These are phyloP conservation scores for Rubia yunnanensis DNA, from an alignment of 257 asterid genomes.

Conservation along the genomic window DNA sequence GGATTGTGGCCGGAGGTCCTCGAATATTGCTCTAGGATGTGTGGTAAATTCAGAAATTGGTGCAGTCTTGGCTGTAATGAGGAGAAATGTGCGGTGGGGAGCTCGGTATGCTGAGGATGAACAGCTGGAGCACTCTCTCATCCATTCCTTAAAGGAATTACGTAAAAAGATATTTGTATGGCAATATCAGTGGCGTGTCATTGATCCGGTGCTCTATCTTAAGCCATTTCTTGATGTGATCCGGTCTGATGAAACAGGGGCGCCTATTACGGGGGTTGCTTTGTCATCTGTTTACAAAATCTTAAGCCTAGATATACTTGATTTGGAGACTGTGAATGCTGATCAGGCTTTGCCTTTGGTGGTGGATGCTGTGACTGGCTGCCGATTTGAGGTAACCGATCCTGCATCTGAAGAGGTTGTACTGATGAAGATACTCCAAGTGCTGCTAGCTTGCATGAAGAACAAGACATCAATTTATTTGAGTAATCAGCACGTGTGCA, in stretches of 20 bases:
- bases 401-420: slow-evolving; percentile 98
- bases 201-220: slow-evolving; percentile 73
- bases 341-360: slow-evolving; percentile 70
- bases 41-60: slow-evolving; percentile 91
- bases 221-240: slow-evolving; percentile 87
- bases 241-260: slow-evolving; percentile 95
- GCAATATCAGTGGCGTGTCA: slow-evolving; percentile 62
- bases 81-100: slow-evolving; percentile 99
- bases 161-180: slow-evolving; percentile 70
- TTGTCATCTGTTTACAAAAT: slow-evolving; percentile 82
- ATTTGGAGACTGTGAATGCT: slow-evolving; percentile 55
- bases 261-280: slow-evolving; percentile 96
- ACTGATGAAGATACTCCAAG: slow-evolving; percentile 91
- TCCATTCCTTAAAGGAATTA: slow-evolving; percentile 72
- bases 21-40: slow-evolving; percentile 77
- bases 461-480: slow-evolving; percentile 63
- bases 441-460: slow-evolving; percentile 97
- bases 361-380: slow-evolving; percentile 95
- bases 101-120: slow-evolving; percentile 77
- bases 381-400: slow-evolving; percentile 97
- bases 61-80: slow-evolving; percentile 96
- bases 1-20: slow-evolving; percentile 30
- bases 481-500: slow-evolving; percentile 83
- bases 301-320: slow-evolving; percentile 68
- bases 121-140: slow-evolving; percentile 75